phyloP scores from a whole-genome alignment of 23 red algal species.

The Chondrus crispus region DNA sequence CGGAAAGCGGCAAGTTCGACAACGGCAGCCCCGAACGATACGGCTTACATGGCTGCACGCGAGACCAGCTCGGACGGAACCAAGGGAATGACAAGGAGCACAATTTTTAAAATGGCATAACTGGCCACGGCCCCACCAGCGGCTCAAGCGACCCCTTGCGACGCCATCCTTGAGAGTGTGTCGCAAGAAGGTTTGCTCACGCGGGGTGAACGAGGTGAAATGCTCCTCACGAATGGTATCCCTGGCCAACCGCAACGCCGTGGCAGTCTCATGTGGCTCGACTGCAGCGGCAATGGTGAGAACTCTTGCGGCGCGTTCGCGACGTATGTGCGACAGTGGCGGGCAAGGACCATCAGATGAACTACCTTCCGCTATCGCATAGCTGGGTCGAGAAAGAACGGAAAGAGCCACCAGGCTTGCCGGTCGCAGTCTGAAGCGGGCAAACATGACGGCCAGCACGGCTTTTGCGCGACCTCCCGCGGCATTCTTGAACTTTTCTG shows the following conservation, averaged over 20 bases:
- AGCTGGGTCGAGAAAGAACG: no score
- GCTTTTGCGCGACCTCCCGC: no score
- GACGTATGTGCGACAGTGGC: background rate
- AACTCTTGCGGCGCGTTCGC: constrained; percentile 21
- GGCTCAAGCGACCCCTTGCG: constrained; percentile 31
- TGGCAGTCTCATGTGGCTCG: constrained; percentile 31
- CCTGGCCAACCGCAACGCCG: constrained; percentile 6
- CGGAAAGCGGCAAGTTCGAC: constrained; percentile 29
- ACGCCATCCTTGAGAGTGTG: constrained; percentile 20
- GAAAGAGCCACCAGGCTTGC: no score
- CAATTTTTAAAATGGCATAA: constrained; percentile 35
- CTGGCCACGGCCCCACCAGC: constrained; percentile 23
- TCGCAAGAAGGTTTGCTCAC: constrained; percentile 9
- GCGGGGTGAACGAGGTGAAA: background rate
- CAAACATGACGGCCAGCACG: no score
- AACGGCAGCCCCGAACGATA: constrained; percentile 23
- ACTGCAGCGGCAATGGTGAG: constrained; percentile 32
- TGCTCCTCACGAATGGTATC: background rate
- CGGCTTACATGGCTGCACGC: background rate
- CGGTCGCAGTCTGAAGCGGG: no score
- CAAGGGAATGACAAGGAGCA: constrained; percentile 12
- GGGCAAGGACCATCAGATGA: background rate
- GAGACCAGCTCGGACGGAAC: background rate
- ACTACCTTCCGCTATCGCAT: no score
- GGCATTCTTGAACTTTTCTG: no score